phyloP scores from a whole-genome alignment of 345 rosid species.

The Noccaea caerulescens region DNA sequence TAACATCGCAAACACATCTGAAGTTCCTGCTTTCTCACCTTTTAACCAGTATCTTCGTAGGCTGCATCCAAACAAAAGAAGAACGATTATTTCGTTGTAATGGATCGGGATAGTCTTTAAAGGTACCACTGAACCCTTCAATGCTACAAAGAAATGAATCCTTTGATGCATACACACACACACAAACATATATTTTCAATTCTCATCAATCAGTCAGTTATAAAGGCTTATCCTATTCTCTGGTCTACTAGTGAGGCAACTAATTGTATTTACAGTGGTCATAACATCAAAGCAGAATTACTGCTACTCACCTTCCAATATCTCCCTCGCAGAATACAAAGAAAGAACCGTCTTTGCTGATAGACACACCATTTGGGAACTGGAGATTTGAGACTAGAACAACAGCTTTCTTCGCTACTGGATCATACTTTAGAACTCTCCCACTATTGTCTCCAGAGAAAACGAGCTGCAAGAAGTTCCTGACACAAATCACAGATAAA shows the following conservation, averaged over 20 bases:
- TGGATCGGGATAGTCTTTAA: not conserved
- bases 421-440: constrained; percentile 79
- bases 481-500: constrained; percentile 36
- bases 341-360: constrained; percentile 88
- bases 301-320: constrained; percentile 61
- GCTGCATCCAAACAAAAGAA: constrained; percentile 48
- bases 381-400: constrained; percentile 68
- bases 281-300: not conserved
- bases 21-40: constrained; percentile 80
- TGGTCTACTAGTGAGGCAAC: not conserved
- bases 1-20: constrained; percentile 70
- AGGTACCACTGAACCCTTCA: not conserved
- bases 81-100: not conserved
- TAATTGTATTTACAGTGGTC: not conserved
- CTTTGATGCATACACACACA: not conserved
- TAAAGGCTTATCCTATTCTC: not conserved
- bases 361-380: constrained; percentile 86
- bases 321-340: constrained; percentile 72
- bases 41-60: constrained; percentile 82
- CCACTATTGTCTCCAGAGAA: constrained; percentile 74
- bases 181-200: not conserved
- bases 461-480: constrained; percentile 88
- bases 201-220: not conserved
- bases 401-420: constrained; percentile 63
- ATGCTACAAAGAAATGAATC: not conserved